Conservation (phyloP, 352 stramenopile genomes). For the Globisporangium iwayamae region DNA sequence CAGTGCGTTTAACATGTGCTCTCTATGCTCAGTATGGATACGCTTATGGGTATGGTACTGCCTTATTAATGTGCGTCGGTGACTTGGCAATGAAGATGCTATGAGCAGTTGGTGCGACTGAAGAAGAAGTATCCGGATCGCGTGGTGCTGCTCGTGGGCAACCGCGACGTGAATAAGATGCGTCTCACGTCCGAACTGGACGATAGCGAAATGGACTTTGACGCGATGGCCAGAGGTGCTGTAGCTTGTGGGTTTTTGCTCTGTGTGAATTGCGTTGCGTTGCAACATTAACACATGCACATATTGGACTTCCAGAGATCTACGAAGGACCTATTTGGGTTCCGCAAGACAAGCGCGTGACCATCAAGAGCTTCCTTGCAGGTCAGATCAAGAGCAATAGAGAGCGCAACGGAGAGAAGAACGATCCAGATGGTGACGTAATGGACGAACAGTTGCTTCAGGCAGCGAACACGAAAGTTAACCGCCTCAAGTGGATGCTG, state of each 20-base stretch:
- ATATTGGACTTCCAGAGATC: conserved; percentile 37
- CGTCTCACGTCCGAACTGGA: conserved; percentile 79
- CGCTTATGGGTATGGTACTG: too few species aligned
- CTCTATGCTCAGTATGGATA: too few species aligned
- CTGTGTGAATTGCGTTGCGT: not conserved
- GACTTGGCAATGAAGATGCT: conserved; percentile 27
- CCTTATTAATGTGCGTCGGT: too few species aligned
- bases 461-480: conserved; percentile 68
- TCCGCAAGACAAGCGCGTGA: conserved; percentile 47
- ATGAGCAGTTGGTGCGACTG: conserved; percentile 79
- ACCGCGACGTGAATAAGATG: conserved; percentile 94
- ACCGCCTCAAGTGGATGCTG: conserved; percentile 89
- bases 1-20: conserved; percentile 28
- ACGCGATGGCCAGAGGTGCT: conserved; percentile 53
- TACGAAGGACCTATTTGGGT: conserved; percentile 69
- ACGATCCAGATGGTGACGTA: not conserved
- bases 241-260: conserved; percentile 1
- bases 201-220: conserved; percentile 64
- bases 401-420: not conserved
- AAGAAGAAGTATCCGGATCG: conserved; percentile 86
- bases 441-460: conserved; percentile 17
- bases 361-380: conserved; percentile 42
- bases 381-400: conserved; percentile 17
- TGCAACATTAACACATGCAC: not conserved
- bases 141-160: conserved; percentile 91